Base-by-base conservation (phyloP, 257 asterid genomes). In the Mentha longifolia region DNA sequence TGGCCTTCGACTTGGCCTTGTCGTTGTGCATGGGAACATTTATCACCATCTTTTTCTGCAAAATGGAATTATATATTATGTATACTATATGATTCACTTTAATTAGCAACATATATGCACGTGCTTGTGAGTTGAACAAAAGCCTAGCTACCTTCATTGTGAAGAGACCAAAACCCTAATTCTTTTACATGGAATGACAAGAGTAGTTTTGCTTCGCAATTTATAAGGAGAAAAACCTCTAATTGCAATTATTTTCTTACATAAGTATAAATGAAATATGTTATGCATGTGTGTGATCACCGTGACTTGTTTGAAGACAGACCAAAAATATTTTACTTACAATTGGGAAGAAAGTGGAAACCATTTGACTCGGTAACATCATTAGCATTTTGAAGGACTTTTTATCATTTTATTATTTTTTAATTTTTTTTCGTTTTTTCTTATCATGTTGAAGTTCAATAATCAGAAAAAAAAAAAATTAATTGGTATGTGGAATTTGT, bases 21-120 rank as follows among this genome's bases (percentile, higher is more conserved):
- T 65, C 74, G n/a, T 50, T 39, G 15, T 17, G 70, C 69, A 77
- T 71, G 22, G 74, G 30, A 63, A 58, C 65, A 16, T 65, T 65
- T 25, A 77, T 71, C 70, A 77, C 81, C 15, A 71, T 65, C 56
- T 49, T 77, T 71, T 9, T 30, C 81, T 76, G n/a, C 9, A 30
- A 17, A 35, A 33, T 28, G 9, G n/a, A 3, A 14, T 25, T 9
- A 28, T n/a, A n/a, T n/a, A n/a, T 41, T 46, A 15, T 45, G 8
- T 22, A 52, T 19, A 52, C 19, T 52, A 35, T 35, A 5, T 6
- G 31, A 19, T 16, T 9, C 31, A 52, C 28, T 17, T 51, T 52
- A 35, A n/a, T 35, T 35, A 7, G 39, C 39, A 5, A 35, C 8
- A 35, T 35, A 7, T 6, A 33, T 33, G 3, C 37, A 33, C 3